phyloP scores from a whole-genome alignment of 768 basidiomycete species.

The Rhodotorula graminis region DNA sequence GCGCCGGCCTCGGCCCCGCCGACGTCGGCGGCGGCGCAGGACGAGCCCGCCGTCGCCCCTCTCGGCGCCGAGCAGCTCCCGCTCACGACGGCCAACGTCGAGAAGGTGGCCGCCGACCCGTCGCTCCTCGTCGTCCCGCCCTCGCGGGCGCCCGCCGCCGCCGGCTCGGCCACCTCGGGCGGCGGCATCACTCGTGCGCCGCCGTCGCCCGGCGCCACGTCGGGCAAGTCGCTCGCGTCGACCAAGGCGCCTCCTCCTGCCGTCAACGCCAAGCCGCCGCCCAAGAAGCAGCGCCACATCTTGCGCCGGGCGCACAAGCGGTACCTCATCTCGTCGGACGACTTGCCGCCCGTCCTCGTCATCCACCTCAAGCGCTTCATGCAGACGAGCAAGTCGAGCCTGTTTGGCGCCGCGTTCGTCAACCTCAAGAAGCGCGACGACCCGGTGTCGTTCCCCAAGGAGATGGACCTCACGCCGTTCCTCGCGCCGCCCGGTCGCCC shows the following conservation, averaged over 20 bases:
- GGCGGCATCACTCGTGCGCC: neutral
- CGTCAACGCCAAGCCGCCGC: slow-evolving; percentile 32
- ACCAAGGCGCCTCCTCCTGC: neutral
- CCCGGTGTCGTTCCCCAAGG: slow-evolving; percentile 81
- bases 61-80: neutral
- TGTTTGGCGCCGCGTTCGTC: slow-evolving; percentile 52
- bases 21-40: neutral
- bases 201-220: neutral
- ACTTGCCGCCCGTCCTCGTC: slow-evolving; percentile 73
- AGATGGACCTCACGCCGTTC: slow-evolving; percentile 77
- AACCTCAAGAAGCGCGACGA: slow-evolving; percentile 78
- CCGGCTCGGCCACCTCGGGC: neutral
- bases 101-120: neutral
- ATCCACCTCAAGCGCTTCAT: slow-evolving; percentile 94
- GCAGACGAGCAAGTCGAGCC: slow-evolving; percentile 59
- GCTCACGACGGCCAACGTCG: slow-evolving; percentile 2
- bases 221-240: neutral
- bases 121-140: neutral
- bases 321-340: slow-evolving; percentile 74
- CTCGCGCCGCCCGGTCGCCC: slow-evolving; percentile 61
- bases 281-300: slow-evolving; percentile 59
- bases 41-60: no score
- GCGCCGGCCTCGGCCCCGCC: no score
- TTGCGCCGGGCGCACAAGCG: slow-evolving; percentile 86
- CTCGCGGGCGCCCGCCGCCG: neutral